phyloP scores from a whole-genome alignment of 2,329 filamentous ascomycete genomes.

The Ophiobolus disseminans region DNA sequence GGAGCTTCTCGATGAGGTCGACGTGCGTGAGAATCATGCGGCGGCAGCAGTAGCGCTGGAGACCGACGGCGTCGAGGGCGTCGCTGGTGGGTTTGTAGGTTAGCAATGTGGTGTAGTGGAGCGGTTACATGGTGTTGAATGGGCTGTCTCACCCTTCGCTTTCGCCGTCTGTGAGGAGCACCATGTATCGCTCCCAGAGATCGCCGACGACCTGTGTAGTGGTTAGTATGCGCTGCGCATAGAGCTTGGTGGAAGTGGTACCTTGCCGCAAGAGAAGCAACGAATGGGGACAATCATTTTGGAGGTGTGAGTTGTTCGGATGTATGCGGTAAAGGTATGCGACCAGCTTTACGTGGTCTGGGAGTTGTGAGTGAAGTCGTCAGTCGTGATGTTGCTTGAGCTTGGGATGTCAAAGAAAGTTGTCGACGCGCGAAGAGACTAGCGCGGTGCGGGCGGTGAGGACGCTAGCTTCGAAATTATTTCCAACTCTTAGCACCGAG shows the following conservation, averaged over 20 bases:
- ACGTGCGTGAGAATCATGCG: constrained; percentile 99
- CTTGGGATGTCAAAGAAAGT: constrained; percentile 46
- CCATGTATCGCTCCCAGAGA: constrained; percentile 95
- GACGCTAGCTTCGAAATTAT: constrained; percentile 39
- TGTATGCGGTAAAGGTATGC: constrained; percentile 5
- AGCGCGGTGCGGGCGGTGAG: constrained; percentile 37
- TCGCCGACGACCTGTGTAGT: constrained; percentile 83
- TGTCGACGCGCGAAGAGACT: constrained; percentile 22
- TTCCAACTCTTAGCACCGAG: constrained; percentile 21
- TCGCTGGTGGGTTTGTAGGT: constrained; percentile 65
- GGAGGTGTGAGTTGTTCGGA: constrained; percentile 21
- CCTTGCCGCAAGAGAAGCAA: constrained; percentile 99
- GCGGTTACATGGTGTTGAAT: neutral
- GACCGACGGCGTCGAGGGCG: constrained; percentile 92
- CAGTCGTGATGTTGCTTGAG: constrained; percentile 16
- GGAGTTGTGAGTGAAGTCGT: neutral
- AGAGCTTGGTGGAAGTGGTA: constrained; percentile 49
- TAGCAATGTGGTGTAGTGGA: neutral
- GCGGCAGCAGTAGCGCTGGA: constrained; percentile 96
- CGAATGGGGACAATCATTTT: constrained; percentile 98
- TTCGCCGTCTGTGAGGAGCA: constrained; percentile 74
- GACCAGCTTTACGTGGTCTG: constrained; percentile 11
- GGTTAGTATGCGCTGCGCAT: constrained; percentile 33
- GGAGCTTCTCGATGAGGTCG: constrained; percentile 96
- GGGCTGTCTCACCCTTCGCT: constrained; percentile 41